Conservation (phyloP, 2,329 filamentous ascomycete genomes). For the Trichoderma lentiforme region DNA sequence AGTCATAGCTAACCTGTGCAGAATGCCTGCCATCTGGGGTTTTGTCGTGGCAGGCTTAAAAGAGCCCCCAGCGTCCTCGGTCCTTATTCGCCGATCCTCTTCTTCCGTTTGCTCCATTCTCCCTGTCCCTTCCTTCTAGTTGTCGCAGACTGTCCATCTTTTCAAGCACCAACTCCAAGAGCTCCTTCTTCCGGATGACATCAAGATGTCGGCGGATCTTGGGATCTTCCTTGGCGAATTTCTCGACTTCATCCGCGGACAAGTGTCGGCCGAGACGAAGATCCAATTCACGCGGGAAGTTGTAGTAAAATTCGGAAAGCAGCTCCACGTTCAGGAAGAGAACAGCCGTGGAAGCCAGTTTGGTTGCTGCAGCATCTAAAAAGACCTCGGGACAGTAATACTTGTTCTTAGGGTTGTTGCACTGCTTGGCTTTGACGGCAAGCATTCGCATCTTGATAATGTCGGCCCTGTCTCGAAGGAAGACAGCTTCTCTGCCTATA, state of each 20-base stretch:
- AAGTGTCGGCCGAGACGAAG: conserved; percentile 78
- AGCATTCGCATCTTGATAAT: conserved; percentile 86
- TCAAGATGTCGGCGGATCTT: conserved; percentile 87
- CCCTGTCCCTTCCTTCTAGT: conserved; percentile 71
- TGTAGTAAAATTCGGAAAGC: conserved; percentile 95
- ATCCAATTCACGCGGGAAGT: conserved; percentile 92
- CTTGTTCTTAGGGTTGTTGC: conserved; percentile 78
- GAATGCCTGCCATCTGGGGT: background rate
- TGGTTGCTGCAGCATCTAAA: conserved; percentile 93
- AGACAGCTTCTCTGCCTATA: conserved; percentile 83
- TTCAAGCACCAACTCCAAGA: conserved; percentile 86
- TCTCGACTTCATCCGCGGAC: conserved; percentile 75
- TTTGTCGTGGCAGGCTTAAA: conserved; percentile 32
- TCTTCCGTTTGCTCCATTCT: conserved; percentile 33
- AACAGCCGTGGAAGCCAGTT: conserved; percentile 90
- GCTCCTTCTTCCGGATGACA: conserved; percentile 85
- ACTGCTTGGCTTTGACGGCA: conserved; percentile 89
- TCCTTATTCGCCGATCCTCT: conserved; percentile 37
- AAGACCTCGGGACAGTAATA: conserved; percentile 97
- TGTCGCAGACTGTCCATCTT: conserved; percentile 93
- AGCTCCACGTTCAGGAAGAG: conserved; percentile 97
- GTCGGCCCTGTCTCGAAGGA: conserved; percentile 86
- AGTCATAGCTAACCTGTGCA: background rate
- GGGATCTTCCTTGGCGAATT: conserved; percentile 88
- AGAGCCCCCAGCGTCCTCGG: conserved; percentile 49